These are phyloP conservation scores for Oenanthe javanica DNA, from an alignment of 140 eudicot species.

Conservation along the genomic window DNA sequence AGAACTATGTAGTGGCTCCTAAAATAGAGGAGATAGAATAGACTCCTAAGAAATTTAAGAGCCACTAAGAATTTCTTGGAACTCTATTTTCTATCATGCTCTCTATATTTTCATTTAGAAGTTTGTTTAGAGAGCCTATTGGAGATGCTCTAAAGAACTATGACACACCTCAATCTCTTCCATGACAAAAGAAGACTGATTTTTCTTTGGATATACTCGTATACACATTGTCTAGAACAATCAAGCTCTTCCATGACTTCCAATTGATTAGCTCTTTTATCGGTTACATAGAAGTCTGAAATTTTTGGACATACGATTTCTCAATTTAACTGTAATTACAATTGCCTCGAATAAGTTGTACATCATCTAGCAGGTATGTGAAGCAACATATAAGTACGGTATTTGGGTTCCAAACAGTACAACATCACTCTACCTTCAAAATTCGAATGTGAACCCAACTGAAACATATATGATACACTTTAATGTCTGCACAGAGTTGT, in stretches of 20 bases:
- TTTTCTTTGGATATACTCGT: neutral
- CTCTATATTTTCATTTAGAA: too few species aligned
- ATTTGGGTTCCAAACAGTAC: conserved; percentile 4
- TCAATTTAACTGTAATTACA: neutral
- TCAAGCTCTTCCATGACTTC: neutral
- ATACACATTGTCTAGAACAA: neutral
- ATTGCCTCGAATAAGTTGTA: neutral
- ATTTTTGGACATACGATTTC: neutral
- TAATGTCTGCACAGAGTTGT: neutral
- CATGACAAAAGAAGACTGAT: neutral
- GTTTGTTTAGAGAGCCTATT: neutral
- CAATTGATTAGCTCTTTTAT: neutral
- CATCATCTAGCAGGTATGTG: neutral
- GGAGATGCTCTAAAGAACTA: too few species aligned
- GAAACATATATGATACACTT: neutral
- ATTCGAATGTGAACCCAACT: neutral
- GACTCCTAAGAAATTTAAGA: too few species aligned
- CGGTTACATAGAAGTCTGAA: neutral
- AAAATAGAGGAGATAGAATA: too few species aligned
- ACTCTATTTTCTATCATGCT: too few species aligned
- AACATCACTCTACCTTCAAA: neutral
- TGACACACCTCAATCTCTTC: neutral
- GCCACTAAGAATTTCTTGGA: too few species aligned
- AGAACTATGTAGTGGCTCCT: too few species aligned
- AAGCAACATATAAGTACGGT: neutral